A percentile compares a stretch with the other conserved stretches of the same genome.
Conservation (phyloP, 2,329 filamentous ascomycete species). For the Myrmaecium sp. region DNA sequence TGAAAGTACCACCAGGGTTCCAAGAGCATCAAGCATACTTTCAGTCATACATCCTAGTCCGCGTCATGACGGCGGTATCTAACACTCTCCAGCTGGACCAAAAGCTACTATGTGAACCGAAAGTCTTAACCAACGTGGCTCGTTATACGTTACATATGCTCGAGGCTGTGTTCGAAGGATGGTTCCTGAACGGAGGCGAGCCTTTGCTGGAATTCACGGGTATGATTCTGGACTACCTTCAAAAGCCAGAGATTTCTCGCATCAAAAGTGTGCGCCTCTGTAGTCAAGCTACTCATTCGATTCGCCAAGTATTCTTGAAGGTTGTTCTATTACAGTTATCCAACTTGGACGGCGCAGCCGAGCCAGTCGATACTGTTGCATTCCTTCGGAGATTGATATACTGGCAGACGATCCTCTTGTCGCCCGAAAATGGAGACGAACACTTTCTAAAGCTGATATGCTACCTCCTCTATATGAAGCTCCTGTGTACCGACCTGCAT, state of each 20-base stretch:
- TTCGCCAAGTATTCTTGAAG: slow-evolving; percentile 62
- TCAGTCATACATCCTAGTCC: slow-evolving; percentile 71
- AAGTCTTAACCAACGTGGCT: slow-evolving; percentile 71
- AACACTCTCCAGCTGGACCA: slow-evolving; percentile 55
- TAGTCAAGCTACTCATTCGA: slow-evolving; percentile 59
- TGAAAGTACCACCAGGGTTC: slow-evolving; percentile 82
- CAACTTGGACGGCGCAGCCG: slow-evolving; percentile 54
- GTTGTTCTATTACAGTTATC: slow-evolving; percentile 68
- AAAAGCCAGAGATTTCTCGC: slow-evolving; percentile 62
- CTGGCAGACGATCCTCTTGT: slow-evolving; percentile 86
- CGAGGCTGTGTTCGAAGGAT: slow-evolving; percentile 87
- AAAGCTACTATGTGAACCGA: slow-evolving; percentile 59
- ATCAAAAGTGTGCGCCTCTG: slow-evolving; percentile 87
- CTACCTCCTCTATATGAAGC: slow-evolving; percentile 81
- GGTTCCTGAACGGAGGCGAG: slow-evolving; percentile 82
- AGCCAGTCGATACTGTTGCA: slow-evolving; percentile 44
- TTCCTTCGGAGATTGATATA: slow-evolving; percentile 80
- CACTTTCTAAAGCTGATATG: slow-evolving; percentile 73
- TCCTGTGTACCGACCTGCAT: slow-evolving; percentile 51
- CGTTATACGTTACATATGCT: slow-evolving; percentile 66
- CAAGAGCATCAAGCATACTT: slow-evolving; percentile 92
- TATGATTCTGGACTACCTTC: slow-evolving; percentile 71
- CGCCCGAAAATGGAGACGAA: slow-evolving; percentile 60
- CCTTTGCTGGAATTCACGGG: slow-evolving; percentile 74
- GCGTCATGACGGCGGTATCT: slow-evolving; percentile 53